These are phyloP conservation scores for Candida easanensis DNA, from an alignment of 805 yeast genomes.

Conservation along the genomic window DNA sequence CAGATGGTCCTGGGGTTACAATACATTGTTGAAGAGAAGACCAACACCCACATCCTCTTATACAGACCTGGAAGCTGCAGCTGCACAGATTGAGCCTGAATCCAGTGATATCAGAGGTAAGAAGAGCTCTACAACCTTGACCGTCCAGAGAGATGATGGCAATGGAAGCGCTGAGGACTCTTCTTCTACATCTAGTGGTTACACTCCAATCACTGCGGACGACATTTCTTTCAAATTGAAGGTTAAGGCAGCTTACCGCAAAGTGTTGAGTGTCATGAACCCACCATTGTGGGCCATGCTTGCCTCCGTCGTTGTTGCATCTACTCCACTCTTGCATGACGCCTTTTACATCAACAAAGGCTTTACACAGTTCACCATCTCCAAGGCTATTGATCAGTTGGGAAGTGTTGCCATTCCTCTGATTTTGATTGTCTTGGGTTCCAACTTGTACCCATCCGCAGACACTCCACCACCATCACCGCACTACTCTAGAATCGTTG, in stretches of 20 bases:
- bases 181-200: neutral
- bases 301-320: conserved; percentile 64
- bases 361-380: conserved; percentile 62
- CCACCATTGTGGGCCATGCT: conserved; percentile 85
- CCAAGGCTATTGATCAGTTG: conserved; percentile 59
- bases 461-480: conserved; percentile 66
- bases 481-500: conserved; percentile 58
- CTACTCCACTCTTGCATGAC: conserved; percentile 55
- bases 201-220: neutral
- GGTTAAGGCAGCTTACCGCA: conserved; percentile 4
- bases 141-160: conserved; percentile 57
- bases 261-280: conserved; percentile 52
- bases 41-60: conserved; percentile 19
- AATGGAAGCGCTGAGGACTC: conserved; percentile 79
- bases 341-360: conserved; percentile 57
- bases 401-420: conserved; percentile 78
- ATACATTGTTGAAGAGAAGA: conserved; percentile 58
- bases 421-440: conserved; percentile 71
- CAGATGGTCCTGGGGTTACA: conserved; percentile 88
- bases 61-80: conserved; percentile 6
- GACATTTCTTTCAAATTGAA: neutral
- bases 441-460: conserved; percentile 67
- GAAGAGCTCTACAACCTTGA: conserved; percentile 1
- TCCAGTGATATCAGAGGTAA: neutral
- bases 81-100: neutral